phyloP scores from a whole-genome alignment of 108 stramenopile genomes.

The Cylindrotheca fusiformis region DNA sequence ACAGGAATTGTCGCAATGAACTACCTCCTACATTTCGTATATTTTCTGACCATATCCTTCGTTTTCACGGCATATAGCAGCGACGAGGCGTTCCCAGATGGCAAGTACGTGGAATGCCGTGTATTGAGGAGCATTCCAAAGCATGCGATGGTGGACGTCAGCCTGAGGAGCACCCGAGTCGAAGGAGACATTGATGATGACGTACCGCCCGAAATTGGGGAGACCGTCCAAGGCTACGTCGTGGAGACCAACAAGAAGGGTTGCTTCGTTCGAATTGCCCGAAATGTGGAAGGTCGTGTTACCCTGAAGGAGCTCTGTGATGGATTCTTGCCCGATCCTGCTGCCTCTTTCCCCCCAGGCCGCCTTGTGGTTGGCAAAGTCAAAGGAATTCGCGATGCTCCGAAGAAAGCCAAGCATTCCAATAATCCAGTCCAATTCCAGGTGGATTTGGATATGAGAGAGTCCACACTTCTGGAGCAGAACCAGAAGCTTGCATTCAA shows the following conservation, averaged over 20 bases:
- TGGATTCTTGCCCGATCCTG: slow-evolving; percentile 80
- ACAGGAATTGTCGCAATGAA: slow-evolving; percentile 76
- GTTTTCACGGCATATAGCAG: slow-evolving; percentile 15
- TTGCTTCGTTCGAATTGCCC: slow-evolving; percentile 88
- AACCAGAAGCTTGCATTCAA: slow-evolving; percentile 62
- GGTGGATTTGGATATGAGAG: slow-evolving; percentile 81
- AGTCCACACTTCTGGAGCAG: slow-evolving; percentile 62
- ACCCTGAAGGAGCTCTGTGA: slow-evolving; percentile 90
- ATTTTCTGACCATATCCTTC: slow-evolving; percentile 29
- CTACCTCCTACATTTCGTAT: slow-evolving; percentile 60
- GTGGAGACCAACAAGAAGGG: slow-evolving; percentile 84
- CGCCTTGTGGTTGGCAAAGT: slow-evolving; percentile 92
- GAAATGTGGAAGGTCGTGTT: slow-evolving; percentile 75
- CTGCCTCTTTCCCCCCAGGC: slow-evolving; percentile 76
- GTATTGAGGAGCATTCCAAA: slow-evolving; percentile 48
- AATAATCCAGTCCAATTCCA: slow-evolving; percentile 20
- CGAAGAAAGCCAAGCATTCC: slow-evolving; percentile 19
- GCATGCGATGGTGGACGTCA: slow-evolving; percentile 60
- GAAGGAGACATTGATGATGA: slow-evolving; percentile 79
- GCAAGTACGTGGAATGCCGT: slow-evolving; percentile 63
- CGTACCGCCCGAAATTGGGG: slow-evolving; percentile 55
- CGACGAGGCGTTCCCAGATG: slow-evolving; percentile 39
- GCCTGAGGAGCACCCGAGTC: slow-evolving; percentile 62
- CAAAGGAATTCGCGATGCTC: slow-evolving; percentile 30
- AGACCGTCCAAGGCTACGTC: slow-evolving; percentile 85